phyloP scores from a whole-genome alignment of 225 moss, liverwort and hornwort species.

The Marchantia paleacea region DNA sequence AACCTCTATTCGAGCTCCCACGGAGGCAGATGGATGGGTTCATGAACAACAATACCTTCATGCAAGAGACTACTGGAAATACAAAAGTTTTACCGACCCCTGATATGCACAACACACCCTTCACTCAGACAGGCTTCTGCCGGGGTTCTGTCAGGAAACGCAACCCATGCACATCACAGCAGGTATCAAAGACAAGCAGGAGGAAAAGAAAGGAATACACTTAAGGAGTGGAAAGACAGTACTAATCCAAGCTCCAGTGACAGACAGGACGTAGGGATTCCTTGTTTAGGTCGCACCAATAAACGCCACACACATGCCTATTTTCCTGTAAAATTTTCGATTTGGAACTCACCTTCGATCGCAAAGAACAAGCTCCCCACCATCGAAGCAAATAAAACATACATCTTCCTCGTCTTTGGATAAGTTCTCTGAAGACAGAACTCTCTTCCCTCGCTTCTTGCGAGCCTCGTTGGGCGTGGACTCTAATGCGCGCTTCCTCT shows the following conservation, averaged over 20 bases:
- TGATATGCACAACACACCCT: background rate
- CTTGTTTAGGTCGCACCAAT: background rate
- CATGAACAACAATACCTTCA: background rate
- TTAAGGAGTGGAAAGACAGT: background rate
- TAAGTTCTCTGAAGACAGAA: slow-evolving; percentile 44
- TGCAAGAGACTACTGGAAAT: background rate
- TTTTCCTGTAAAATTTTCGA: background rate
- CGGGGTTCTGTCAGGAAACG: background rate
- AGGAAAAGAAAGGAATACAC: background rate
- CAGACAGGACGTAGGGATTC: background rate
- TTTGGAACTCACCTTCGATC: slow-evolving; percentile 61
- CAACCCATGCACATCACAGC: background rate
- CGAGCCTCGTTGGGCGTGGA: slow-evolving; percentile 50
- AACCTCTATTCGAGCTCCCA: background rate
- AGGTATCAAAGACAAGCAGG: background rate
- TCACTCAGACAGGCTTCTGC: background rate
- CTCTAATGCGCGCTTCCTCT: slow-evolving; percentile 72
- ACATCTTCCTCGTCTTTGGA: slow-evolving; percentile 88
- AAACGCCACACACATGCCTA: background rate
- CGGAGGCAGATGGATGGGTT: background rate
- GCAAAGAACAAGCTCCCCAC: slow-evolving; percentile 88
- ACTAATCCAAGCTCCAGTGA: background rate
- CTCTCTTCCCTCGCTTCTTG: slow-evolving; percentile 67
- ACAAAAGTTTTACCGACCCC: background rate
- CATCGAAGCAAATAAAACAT: slow-evolving; percentile 96